Evolutionary conservation across 495 filamentous ascomycete genomes (phyloP), one percentile per base, ranked within the genome.

Genomic region (Coniosporium apollinis): DNA sequence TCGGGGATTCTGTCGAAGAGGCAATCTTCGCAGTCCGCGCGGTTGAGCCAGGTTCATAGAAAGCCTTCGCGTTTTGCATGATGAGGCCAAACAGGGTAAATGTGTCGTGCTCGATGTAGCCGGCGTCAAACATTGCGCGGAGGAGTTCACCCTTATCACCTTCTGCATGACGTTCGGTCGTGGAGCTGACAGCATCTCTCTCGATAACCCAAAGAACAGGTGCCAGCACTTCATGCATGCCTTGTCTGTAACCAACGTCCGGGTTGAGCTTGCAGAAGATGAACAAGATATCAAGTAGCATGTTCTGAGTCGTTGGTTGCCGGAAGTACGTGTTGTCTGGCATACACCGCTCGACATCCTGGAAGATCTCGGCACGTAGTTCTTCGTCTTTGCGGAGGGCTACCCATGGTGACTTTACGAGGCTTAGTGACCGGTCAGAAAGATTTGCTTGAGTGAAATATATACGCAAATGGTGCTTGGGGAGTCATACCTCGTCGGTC

Each of bases 151-250:
- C 16, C 29, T 16, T 31, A 15, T 7, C 8, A 7, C 29, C 29
- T 31, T 31, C 6, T 10, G 6, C 16, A 15, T 6, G 7, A 7
- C 22, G 22, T 26, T 6, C 7, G 7, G 6, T 7, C 22, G 15
- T n/a, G n/a, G n/a, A n/a, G n/a, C n/a, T n/a, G 21, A 91, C 61
- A 5, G 91, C 76, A 56, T 97, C 89, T 39, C 74, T 67, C 36
- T 83, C 75, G 9, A 97, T 61, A 7, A 82, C 81, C 74, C 84
- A 93, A 7, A 96, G 59, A 19, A 97, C 74, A 3, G 91, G 87
- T 0, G 87, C 89, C 14, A 94, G 63, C 16, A 97, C 55, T 55
- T 97, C 89, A 51, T 97, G 89, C 85, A 97, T 96, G 13, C 89
- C 89, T 59, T 97, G 89, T 18, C 91, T 72, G 47, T 97, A 97